phyloP scores from a whole-genome alignment of 306 rosid genomes.

The Leucaena leucocephala region DNA sequence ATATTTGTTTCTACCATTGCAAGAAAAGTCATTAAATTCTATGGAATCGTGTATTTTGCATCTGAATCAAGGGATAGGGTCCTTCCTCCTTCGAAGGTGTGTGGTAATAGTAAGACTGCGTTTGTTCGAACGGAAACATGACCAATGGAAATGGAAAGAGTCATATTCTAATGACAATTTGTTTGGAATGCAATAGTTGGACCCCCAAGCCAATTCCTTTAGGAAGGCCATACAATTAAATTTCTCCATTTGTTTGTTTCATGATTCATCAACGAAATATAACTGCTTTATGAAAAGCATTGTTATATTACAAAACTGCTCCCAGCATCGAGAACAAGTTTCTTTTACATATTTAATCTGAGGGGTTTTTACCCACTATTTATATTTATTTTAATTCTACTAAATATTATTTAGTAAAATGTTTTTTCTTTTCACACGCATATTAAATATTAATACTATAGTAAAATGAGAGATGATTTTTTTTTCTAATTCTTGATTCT shows the following conservation, averaged over 20 bases:
- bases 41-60: conserved; percentile 18
- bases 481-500: neutral
- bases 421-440: too few species aligned
- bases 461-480: too few species aligned
- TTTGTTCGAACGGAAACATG: neutral
- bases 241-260: neutral
- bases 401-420: neutral
- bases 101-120: neutral
- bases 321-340: neutral
- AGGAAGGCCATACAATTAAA: neutral
- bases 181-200: neutral
- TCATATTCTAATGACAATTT: neutral
- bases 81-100: neutral
- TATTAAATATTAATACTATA: neutral
- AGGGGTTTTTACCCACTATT: neutral
- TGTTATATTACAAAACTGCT: neutral
- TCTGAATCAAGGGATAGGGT: neutral
- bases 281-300: neutral
- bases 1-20: conserved; percentile 24
- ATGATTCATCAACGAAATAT: neutral
- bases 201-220: neutral
- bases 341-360: neutral
- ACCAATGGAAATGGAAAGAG: neutral
- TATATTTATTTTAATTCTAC: neutral
- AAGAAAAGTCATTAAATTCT: conserved; percentile 15